Base-by-base conservation (phyloP, 345 rosid genomes). In the Populus simonii region DNA sequence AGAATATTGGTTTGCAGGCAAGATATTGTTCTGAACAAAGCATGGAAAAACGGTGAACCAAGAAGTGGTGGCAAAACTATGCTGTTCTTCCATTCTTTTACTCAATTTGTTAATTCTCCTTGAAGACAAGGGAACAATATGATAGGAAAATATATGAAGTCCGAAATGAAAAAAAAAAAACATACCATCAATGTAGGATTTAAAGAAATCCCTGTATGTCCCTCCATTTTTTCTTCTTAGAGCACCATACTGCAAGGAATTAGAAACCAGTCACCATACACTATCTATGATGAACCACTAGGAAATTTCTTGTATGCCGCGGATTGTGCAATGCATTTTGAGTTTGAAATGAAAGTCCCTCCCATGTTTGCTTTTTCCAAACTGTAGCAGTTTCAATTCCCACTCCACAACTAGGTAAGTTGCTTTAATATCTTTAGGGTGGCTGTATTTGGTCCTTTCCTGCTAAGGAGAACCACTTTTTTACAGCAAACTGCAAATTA, bases 181-280 rank as follows among this genome's bases (percentile, higher is more conserved):
- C 59, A 20, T 83, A 94, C 98, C 98, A 8, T 93, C 97, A 7
- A 93, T 53, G 67, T 94, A 93, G 47, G 97, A 94, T 79, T 94
- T 94, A 87, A 94, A 94, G 83, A 94, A 92, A 74, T 92, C 98
- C 88, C 89, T 89, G 88, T 92, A 92, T 7, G 95, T 94, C 57
- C 97, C 97, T 81, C 98, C 98, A 61, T 91, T 92, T 85, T 93
- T 91, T 88, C 97, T 91, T 79, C 97, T 88, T 55, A 93, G 88
- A 38, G 98, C 98, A 9, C 97, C 98, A 78, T 94, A 92, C 98
- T 94, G 88, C 84, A 80, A 18, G 8, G 27, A 78, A 51, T 23
- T 61, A 38, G 12, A 74, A 76, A 65, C 80, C 57, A 69, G 36
- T 74, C 20, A 66, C 23, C 16, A 65, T n/a, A 49, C 35, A 33